phyloP scores from a whole-genome alignment of 2,329 filamentous ascomycete genomes.

The Diaporthe sp. region DNA sequence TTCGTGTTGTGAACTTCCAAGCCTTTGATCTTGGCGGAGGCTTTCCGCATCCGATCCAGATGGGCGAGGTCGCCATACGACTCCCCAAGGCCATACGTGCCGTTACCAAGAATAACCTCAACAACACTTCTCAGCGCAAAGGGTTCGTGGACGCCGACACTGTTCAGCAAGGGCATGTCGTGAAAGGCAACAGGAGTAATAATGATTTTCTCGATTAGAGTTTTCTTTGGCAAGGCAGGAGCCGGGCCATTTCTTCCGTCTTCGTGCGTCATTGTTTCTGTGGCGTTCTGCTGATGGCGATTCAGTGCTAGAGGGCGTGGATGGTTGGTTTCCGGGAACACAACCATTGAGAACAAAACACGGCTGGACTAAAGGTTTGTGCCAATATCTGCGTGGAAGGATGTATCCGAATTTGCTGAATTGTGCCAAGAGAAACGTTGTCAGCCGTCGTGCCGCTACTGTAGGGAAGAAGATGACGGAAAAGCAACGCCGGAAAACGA shows the following conservation, averaged over 20 bases:
- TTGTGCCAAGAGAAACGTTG: background rate
- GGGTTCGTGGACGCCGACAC: constrained; percentile 58
- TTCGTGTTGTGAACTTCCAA: constrained; percentile 48
- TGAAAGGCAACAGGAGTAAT: constrained; percentile 59
- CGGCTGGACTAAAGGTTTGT: background rate
- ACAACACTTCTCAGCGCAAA: constrained; percentile 57
- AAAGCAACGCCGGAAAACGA: constrained; percentile 4
- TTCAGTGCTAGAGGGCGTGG: background rate
- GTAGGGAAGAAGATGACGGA: background rate
- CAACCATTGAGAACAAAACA: background rate
- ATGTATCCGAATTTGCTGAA: background rate
- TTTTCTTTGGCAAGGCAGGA: background rate
- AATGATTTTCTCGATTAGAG: constrained; percentile 51
- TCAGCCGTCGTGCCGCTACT: background rate
- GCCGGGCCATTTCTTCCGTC: background rate
- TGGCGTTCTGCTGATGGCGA: background rate
- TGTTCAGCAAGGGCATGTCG: constrained; percentile 58
- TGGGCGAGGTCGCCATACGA: constrained; percentile 56
- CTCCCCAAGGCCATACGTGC: constrained; percentile 53
- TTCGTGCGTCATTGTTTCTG: background rate
- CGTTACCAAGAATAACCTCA: constrained; percentile 50
- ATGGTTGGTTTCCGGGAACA: background rate
- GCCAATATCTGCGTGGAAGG: too few species aligned
- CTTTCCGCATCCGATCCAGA: constrained; percentile 49
- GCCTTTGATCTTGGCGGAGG: constrained; percentile 48